These are phyloP conservation scores for Lepidium sativum DNA, from an alignment of 345 rosid species.

Conservation along the genomic window DNA sequence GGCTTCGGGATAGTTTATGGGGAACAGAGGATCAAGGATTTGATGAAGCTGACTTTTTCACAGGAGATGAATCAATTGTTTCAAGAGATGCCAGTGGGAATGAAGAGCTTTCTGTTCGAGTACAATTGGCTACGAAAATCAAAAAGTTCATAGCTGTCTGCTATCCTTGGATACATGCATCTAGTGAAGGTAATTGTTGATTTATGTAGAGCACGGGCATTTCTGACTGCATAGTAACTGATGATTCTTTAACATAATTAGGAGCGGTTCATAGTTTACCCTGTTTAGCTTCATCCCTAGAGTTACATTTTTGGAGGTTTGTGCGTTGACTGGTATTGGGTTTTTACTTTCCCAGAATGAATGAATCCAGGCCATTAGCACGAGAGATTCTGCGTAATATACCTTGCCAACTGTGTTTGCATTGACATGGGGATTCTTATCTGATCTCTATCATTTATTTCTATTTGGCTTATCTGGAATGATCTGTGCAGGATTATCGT, in stretches of 20 bases:
- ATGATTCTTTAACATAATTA: background rate
- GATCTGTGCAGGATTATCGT: slow-evolving; percentile 69
- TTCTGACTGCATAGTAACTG: slow-evolving; percentile 5
- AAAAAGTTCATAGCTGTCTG: slow-evolving; percentile 69
- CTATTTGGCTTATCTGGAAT: slow-evolving; percentile 19
- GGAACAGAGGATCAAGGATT: slow-evolving; percentile 67
- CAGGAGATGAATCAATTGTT: slow-evolving; percentile 40
- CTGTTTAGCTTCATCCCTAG: background rate
- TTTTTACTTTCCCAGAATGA: background rate
- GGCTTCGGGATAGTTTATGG: slow-evolving; percentile 93
- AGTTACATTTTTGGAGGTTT: background rate
- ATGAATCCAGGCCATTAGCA: background rate
- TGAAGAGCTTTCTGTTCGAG: slow-evolving; percentile 48
- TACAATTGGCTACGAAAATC: slow-evolving; percentile 44
- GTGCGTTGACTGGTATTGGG: background rate
- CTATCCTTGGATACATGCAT: slow-evolving; percentile 94
- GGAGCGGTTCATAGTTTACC: background rate
- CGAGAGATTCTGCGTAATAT: background rate
- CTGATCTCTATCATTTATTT: background rate
- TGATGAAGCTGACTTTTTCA: slow-evolving; percentile 41
- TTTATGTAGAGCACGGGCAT: background rate
- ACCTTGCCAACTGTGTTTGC: background rate
- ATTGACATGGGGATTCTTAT: background rate
- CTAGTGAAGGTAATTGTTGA: slow-evolving; percentile 62
- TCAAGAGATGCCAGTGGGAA: slow-evolving; percentile 32